Evolutionary conservation across 2,329 filamentous ascomycete genomes (phyloP).

Genomic region (Clonostachys solani): DNA sequence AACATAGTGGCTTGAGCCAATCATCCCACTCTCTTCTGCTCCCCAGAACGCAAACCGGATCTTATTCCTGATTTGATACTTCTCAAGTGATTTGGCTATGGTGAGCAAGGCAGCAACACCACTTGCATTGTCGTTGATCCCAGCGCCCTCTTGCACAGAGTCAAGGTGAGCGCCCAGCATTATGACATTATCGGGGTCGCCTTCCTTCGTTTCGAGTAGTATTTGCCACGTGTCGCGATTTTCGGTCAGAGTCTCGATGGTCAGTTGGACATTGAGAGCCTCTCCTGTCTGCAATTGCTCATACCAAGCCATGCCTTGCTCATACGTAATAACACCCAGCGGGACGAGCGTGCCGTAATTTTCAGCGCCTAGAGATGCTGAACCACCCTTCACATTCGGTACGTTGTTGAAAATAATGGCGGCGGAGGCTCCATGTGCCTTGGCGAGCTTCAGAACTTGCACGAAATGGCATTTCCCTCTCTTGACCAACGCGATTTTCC

Average conservation of each 20-base stretch:
- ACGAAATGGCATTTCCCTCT: slow-evolving; percentile 32
- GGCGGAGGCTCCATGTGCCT: slow-evolving; percentile 30
- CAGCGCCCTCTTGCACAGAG: slow-evolving; percentile 34
- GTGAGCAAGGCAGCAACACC: slow-evolving; percentile 55
- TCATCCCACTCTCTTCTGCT: slow-evolving; percentile 28
- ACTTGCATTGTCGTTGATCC: slow-evolving; percentile 64
- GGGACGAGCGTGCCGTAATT: slow-evolving; percentile 24
- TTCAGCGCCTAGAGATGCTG: slow-evolving; percentile 43
- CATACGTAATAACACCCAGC: slow-evolving; percentile 18
- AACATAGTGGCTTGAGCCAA: slow-evolving; percentile 25
- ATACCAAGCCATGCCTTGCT: neutral
- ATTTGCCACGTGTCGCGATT: slow-evolving; percentile 33
- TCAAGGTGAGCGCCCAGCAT: slow-evolving; percentile 37
- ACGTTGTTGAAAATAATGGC: slow-evolving; percentile 58
- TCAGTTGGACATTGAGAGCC: neutral
- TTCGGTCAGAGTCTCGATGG: neutral
- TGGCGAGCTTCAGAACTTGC: slow-evolving; percentile 35
- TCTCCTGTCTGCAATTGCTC: neutral
- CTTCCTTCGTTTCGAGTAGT: slow-evolving; percentile 36
- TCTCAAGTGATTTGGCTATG: slow-evolving; percentile 53
- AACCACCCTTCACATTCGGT: slow-evolving; percentile 28
- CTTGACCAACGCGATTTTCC: slow-evolving; percentile 34
- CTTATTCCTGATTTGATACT: slow-evolving; percentile 49
- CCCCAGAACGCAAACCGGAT: slow-evolving; percentile 34
- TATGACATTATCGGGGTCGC: slow-evolving; percentile 33